Conservation (phyloP, 441 rosid genomes). For the Sinapis alba region DNA sequence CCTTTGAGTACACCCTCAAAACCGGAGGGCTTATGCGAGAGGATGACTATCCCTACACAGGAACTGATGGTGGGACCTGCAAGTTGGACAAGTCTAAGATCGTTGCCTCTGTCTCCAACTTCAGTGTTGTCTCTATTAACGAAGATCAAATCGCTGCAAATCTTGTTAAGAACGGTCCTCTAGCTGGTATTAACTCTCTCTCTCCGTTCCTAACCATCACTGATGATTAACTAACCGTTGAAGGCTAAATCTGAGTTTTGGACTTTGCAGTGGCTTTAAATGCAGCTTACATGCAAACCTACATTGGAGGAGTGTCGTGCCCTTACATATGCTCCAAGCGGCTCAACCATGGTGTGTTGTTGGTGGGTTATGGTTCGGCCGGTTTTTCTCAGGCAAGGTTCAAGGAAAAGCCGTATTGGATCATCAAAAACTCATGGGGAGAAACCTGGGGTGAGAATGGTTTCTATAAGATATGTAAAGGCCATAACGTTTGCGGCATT, state of each 20-base stretch:
- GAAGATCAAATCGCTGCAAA: slow-evolving; percentile 96
- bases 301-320: slow-evolving; percentile 88
- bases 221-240: not conserved
- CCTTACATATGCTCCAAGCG: slow-evolving; percentile 87
- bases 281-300: slow-evolving; percentile 94
- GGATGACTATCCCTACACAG: slow-evolving; percentile 93
- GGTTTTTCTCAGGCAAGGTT: slow-evolving; percentile 82
- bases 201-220: not conserved
- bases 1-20: slow-evolving; percentile 89
- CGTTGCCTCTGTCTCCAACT: slow-evolving; percentile 81
- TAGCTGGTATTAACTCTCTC: slow-evolving; percentile 1
- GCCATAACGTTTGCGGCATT: slow-evolving; percentile 85
- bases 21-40: slow-evolving; percentile 93
- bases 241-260: not conserved
- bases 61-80: slow-evolving; percentile 65
- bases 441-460: slow-evolving; percentile 91
- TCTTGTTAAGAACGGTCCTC: slow-evolving; percentile 83
- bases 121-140: slow-evolving; percentile 80
- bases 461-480: slow-evolving; percentile 85
- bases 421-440: slow-evolving; percentile 98
- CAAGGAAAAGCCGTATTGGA: slow-evolving; percentile 95
- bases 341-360: slow-evolving; percentile 84
- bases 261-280: slow-evolving; percentile 68
- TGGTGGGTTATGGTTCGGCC: slow-evolving; percentile 86
- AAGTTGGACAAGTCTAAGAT: slow-evolving; percentile 81